Evolutionary conservation across 148 eudicot species (phyloP).

Genomic region (Camellia lanceoleosa): DNA sequence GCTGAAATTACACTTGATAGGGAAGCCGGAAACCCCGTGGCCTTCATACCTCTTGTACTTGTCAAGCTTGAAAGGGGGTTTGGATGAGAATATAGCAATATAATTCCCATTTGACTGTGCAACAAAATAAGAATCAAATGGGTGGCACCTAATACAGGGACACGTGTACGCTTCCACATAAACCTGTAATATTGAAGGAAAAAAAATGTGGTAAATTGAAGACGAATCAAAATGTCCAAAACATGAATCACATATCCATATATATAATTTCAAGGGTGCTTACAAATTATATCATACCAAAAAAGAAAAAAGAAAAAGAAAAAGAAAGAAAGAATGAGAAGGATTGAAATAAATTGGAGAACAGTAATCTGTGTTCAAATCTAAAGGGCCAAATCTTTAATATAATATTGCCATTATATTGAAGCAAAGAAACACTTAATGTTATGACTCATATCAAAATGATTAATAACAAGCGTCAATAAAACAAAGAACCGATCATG

Average conservation of each 20-base stretch:
- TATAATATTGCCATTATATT: not conserved
- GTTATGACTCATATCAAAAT: not conserved
- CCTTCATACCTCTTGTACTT: constrained; percentile 74
- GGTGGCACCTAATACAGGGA: constrained; percentile 65
- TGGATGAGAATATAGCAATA: constrained; percentile 76
- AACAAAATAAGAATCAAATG: constrained; percentile 61
- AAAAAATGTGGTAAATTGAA: not conserved
- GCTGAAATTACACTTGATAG: constrained; percentile 75
- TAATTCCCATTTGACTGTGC: constrained; percentile 95
- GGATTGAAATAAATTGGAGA: not conserved
- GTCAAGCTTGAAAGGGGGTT: constrained; percentile 69
- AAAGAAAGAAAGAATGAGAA: not conserved
- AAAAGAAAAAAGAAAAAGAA: not conserved
- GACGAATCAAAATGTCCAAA: constrained; percentile 5
- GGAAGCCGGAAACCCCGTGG: constrained; percentile 76
- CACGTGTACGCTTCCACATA: constrained; percentile 84
- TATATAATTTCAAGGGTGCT: too few relatives aligned
- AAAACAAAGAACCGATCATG: not conserved
- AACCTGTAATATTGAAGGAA: constrained; percentile 33
- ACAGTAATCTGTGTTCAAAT: too few relatives aligned
- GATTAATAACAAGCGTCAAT: not conserved
- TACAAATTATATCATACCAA: too few relatives aligned
- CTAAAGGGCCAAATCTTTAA: not conserved
- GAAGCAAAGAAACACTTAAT: not conserved
- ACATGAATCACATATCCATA: not conserved